Conservation (phyloP, 257 asterid species). For the Solanum rostratum region DNA sequence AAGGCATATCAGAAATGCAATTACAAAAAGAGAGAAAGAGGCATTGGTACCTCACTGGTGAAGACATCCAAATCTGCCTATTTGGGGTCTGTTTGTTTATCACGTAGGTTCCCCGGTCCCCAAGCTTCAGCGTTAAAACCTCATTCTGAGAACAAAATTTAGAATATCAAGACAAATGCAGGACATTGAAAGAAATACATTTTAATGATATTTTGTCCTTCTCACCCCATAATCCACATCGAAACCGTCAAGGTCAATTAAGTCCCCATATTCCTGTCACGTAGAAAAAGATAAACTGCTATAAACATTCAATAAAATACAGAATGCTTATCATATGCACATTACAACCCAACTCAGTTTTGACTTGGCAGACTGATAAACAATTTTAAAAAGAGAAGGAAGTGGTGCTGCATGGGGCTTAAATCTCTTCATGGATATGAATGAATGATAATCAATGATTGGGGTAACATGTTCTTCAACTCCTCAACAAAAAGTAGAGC, state of each 20-base stretch:
- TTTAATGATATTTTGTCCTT: not conserved
- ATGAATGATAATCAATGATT: not conserved
- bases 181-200: not conserved
- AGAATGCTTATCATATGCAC: not conserved
- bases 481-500: not conserved
- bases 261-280: slow-evolving; percentile 73
- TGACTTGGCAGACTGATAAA: not conserved
- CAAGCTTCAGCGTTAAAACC: slow-evolving; percentile 86
- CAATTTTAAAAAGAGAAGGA: not conserved
- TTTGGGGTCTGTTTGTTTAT: slow-evolving; percentile 93
- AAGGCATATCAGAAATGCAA: not conserved
- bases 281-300: not conserved
- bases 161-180: slow-evolving; percentile 4
- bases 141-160: slow-evolving; percentile 44
- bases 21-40: not conserved
- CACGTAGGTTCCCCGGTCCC: slow-evolving; percentile 78
- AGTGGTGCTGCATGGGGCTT: not conserved
- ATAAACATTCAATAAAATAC: not conserved
- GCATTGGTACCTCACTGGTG: slow-evolving; percentile 68
- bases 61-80: slow-evolving; percentile 95
- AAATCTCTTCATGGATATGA: not conserved
- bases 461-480: not conserved
- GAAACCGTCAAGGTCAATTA: slow-evolving; percentile 65
- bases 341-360: not conserved
- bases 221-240: slow-evolving; percentile 91